phyloP scores from a whole-genome alignment of 352 stramenopile genomes.

The Phytophthora megakarya region DNA sequence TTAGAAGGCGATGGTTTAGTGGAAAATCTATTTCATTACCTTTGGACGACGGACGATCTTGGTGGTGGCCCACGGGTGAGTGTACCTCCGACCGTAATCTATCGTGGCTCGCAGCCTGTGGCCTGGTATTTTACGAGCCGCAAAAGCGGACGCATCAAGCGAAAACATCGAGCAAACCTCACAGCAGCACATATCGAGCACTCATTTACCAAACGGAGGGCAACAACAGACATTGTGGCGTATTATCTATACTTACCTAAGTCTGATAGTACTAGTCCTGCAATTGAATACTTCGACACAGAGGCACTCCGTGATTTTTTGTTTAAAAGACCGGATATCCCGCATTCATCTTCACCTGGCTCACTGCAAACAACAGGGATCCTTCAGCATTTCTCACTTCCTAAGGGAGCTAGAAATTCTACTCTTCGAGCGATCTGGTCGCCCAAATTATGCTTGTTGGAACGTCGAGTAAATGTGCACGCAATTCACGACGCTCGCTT shows the following conservation, averaged over 20 bases:
- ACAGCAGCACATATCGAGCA: constrained; percentile 94
- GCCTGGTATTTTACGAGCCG: constrained; percentile 96
- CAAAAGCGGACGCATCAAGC: constrained; percentile 87
- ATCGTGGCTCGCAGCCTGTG: constrained; percentile 90
- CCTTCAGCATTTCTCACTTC: constrained; percentile 94
- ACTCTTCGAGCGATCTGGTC: constrained; percentile 94
- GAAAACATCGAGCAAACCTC: constrained; percentile 92
- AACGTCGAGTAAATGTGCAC: constrained; percentile 91
- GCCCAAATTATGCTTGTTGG: constrained; percentile 94
- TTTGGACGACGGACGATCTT: constrained; percentile 93
- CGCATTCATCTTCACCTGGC: constrained; percentile 22
- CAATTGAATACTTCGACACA: constrained; percentile 94
- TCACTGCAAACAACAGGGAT: constrained; percentile 81
- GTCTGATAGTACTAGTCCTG: constrained; percentile 35
- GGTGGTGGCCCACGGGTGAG: constrained; percentile 84
- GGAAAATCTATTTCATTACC: constrained; percentile 89
- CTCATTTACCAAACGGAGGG: constrained; percentile 89
- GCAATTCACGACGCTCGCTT: constrained; percentile 91
- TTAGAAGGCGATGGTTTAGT: constrained; percentile 89
- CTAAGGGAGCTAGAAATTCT: constrained; percentile 91
- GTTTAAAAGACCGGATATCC: constrained; percentile 89
- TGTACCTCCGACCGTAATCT: constrained; percentile 94
- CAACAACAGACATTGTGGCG: constrained; percentile 87
- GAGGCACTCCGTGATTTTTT: constrained; percentile 91
- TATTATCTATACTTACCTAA: constrained; percentile 85